Evolutionary conservation across 2,329 filamentous ascomycete species (phyloP).

Genomic region (Colletotrichum sidae): DNA sequence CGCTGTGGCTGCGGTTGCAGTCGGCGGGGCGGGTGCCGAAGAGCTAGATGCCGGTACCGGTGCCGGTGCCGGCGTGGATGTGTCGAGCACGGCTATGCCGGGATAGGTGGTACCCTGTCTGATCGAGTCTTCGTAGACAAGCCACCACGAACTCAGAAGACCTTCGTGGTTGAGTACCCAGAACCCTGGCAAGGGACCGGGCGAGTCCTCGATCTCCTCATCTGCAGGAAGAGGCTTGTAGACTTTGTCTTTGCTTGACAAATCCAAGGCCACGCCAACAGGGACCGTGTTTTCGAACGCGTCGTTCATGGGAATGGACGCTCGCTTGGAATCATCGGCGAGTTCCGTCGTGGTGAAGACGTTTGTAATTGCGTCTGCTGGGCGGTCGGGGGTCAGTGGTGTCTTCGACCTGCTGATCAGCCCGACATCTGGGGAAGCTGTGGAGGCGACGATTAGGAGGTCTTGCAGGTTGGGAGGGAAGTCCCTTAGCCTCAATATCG

Average conservation of each 20-base stretch:
- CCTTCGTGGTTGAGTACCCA: slow-evolving; percentile 92
- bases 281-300: slow-evolving; percentile 78
- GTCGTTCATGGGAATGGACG: slow-evolving; percentile 78
- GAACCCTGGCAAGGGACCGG: slow-evolving; percentile 83
- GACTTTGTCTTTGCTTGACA: slow-evolving; percentile 85
- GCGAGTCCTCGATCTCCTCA: slow-evolving; percentile 81
- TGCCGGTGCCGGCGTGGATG: slow-evolving; percentile 44
- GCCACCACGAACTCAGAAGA: slow-evolving; percentile 87
- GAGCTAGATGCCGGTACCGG: slow-evolving; percentile 27
- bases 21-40: slow-evolving; percentile 44
- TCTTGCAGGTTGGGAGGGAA: slow-evolving; percentile 87
- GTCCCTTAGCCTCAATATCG: slow-evolving; percentile 79
- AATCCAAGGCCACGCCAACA: slow-evolving; percentile 83
- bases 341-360: slow-evolving; percentile 81
- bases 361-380: slow-evolving; percentile 69
- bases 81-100: slow-evolving; percentile 65
- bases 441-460: slow-evolving; percentile 84
- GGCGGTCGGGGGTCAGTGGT: slow-evolving; percentile 71
- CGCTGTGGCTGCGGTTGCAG: slow-evolving; percentile 14
- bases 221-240: slow-evolving; percentile 81
- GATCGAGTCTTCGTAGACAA: slow-evolving; percentile 90
- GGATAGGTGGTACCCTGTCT: slow-evolving; percentile 78
- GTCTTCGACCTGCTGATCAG: slow-evolving; percentile 80
- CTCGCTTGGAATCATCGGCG: slow-evolving; percentile 79
- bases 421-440: slow-evolving; percentile 82